Percentiles rank a stretch among this genome's conserved stretches.
phyloP scores from a whole-genome alignment of 805 yeast genomes.

The Sungouiella thailandica region DNA sequence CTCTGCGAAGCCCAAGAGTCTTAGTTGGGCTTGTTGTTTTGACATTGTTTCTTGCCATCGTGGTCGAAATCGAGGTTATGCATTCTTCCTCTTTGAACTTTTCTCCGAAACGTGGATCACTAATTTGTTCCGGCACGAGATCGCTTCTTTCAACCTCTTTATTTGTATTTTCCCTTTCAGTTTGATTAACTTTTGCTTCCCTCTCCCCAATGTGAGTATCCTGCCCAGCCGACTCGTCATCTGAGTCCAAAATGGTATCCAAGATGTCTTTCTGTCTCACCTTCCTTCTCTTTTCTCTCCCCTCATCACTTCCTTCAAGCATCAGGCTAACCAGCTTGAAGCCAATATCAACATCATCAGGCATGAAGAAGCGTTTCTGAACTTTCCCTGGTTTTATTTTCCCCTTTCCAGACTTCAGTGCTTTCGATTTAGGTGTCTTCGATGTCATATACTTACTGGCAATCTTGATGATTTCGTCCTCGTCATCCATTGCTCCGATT shows the following conservation, averaged over 20 bases:
- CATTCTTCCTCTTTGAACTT: no score
- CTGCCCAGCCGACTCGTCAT: constrained; percentile 3
- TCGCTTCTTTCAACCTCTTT: no score
- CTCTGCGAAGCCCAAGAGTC: no score
- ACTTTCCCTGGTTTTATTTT: constrained; percentile 18
- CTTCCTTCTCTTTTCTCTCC: constrained; percentile 4
- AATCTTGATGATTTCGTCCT: constrained; percentile 59
- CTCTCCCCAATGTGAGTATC: no score
- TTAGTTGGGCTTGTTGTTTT: no score
- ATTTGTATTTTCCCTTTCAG: no score
- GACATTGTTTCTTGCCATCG: no score
- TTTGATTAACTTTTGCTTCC: no score
- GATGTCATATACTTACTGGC: constrained; percentile 61
- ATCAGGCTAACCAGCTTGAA: constrained; percentile 50
- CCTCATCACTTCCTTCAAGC: constrained; percentile 21
- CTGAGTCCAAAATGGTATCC: constrained; percentile 13
- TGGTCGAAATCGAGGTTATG: no score
- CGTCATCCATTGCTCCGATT: constrained; percentile 50
- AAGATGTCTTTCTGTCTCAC: constrained; percentile 6
- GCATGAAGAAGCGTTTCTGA: constrained; percentile 60
- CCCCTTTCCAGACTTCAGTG: constrained; percentile 7
- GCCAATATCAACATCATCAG: constrained; percentile 64
- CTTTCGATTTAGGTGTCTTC: constrained; percentile 9
- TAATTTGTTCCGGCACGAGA: no score
- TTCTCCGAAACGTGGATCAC: no score